A percentile compares a stretch with the other conserved stretches of the same genome.
These are phyloP conservation scores for Rhamnella rubrinervis DNA, from an alignment of 331 rosid genomes.

Conservation along the genomic window DNA sequence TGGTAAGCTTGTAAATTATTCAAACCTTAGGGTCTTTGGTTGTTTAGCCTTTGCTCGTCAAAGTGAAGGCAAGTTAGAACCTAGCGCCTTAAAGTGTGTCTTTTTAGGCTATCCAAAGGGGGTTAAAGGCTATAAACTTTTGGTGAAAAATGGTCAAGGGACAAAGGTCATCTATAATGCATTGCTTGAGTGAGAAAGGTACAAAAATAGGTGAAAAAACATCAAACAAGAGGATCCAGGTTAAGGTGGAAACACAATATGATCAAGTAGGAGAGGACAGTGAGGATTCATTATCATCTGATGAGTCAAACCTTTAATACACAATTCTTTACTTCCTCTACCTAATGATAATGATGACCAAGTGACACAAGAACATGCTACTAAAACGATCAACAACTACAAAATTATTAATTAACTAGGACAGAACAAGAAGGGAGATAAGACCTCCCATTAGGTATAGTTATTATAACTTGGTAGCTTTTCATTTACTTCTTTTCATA, in stretches of 20 bases:
- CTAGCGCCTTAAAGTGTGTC: background rate
- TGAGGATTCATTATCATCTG: too few relatives aligned
- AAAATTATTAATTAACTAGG: background rate
- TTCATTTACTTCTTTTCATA: background rate
- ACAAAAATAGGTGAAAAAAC: too few relatives aligned
- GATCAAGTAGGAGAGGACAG: too few relatives aligned
- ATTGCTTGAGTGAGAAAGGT: background rate
- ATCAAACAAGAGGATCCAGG: too few relatives aligned
- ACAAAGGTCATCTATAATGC: too few relatives aligned
- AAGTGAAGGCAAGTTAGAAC: background rate
- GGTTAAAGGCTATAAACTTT: too few relatives aligned
- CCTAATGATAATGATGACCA: background rate
- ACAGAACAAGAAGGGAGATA: background rate
- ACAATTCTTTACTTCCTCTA: too few relatives aligned
- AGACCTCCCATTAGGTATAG: background rate
- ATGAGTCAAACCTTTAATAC: too few relatives aligned
- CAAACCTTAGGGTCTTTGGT: background rate
- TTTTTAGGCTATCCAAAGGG: background rate
- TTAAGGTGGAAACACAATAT: too few relatives aligned
- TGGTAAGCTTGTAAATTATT: background rate
- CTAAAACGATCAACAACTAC: background rate
- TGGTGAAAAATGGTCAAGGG: too few relatives aligned
- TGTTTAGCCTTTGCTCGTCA: background rate
- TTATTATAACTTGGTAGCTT: background rate
- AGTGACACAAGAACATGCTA: background rate